Conservation (phyloP, 768 basidiomycete genomes). For the Xerocomellus intermedius region DNA sequence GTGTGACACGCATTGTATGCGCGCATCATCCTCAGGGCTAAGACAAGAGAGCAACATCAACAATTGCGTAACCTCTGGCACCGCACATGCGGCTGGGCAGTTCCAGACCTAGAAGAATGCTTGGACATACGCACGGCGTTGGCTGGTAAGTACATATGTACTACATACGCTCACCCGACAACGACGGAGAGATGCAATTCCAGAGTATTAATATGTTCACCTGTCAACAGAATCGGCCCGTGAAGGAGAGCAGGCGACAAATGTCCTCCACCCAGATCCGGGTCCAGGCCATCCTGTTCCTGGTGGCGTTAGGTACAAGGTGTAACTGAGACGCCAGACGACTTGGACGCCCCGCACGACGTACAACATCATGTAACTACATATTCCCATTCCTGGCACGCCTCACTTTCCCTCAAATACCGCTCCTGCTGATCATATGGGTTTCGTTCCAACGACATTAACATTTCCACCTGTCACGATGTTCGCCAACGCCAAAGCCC, state of each 20-base stretch:
- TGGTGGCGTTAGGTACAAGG: too few relatives aligned
- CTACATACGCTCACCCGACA: not conserved
- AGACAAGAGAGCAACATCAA: too few relatives aligned
- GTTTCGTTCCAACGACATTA: not conserved
- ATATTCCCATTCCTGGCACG: slow-evolving; percentile 10
- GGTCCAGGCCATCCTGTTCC: too few relatives aligned
- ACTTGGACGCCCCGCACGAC: not conserved
- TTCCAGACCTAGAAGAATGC: not conserved
- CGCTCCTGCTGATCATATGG: not conserved
- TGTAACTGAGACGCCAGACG: too few relatives aligned
- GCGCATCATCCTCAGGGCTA: too few relatives aligned
- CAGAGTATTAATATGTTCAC: too few relatives aligned
- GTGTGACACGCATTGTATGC: too few relatives aligned
- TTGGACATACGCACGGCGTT: not conserved
- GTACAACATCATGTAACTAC: not conserved
- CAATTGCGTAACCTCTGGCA: too few relatives aligned
- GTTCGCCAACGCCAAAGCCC: slow-evolving; percentile 18
- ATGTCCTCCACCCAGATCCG: too few relatives aligned
- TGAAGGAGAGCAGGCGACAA: too few relatives aligned
- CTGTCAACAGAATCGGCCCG: too few relatives aligned
- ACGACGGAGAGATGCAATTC: not conserved
- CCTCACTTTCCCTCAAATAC: slow-evolving; percentile 13
- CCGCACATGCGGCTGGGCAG: not conserved
- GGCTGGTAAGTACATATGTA: not conserved
- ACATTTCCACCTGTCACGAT: slow-evolving; percentile 1